Evolutionary conservation across 2,329 filamentous ascomycete species (phyloP).

Genomic region (Alternaria metachromatica): DNA sequence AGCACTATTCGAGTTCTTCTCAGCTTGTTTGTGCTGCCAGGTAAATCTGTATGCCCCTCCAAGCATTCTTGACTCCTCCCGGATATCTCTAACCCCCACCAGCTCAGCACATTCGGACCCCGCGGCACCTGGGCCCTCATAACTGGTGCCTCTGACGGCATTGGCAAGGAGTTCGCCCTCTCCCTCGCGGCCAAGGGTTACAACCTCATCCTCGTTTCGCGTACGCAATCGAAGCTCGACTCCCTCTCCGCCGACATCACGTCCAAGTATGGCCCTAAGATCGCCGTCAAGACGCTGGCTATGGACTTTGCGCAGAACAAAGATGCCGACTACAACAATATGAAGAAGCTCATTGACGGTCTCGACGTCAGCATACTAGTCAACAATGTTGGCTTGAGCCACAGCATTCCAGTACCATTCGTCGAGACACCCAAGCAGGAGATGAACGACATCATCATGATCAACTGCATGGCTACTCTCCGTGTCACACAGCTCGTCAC

Average conservation of each 20-base stretch:
- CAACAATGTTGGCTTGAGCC: constrained; percentile 97
- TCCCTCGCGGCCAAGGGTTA: constrained; percentile 91
- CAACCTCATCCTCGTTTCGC: constrained; percentile 93
- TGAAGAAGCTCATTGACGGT: constrained; percentile 71
- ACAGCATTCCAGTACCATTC: constrained; percentile 91
- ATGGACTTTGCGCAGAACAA: constrained; percentile 91
- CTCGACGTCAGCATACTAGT: constrained; percentile 86
- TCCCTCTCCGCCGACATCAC: constrained; percentile 77
- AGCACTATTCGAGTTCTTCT: constrained; percentile 57
- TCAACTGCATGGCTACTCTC: constrained; percentile 93
- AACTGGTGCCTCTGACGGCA: constrained; percentile 93
- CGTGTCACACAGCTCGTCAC: constrained; percentile 85
- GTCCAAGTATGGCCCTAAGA: constrained; percentile 66
- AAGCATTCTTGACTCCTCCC: constrained; percentile 3
- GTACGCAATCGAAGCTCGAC: constrained; percentile 90
- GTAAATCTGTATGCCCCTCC: constrained; percentile 50
- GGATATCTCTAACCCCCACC: constrained; percentile 6
- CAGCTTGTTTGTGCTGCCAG: constrained; percentile 58
- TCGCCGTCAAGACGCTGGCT: constrained; percentile 78
- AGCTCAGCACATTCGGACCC: constrained; percentile 86
- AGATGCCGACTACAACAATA: constrained; percentile 77
- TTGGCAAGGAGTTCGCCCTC: constrained; percentile 93
- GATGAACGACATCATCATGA: constrained; percentile 87
- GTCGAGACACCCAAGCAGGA: constrained; percentile 78
- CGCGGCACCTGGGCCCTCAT: constrained; percentile 94